Conservation (phyloP, 2,329 filamentous ascomycete genomes). For the Chrysoporthe austroafricana region DNA sequence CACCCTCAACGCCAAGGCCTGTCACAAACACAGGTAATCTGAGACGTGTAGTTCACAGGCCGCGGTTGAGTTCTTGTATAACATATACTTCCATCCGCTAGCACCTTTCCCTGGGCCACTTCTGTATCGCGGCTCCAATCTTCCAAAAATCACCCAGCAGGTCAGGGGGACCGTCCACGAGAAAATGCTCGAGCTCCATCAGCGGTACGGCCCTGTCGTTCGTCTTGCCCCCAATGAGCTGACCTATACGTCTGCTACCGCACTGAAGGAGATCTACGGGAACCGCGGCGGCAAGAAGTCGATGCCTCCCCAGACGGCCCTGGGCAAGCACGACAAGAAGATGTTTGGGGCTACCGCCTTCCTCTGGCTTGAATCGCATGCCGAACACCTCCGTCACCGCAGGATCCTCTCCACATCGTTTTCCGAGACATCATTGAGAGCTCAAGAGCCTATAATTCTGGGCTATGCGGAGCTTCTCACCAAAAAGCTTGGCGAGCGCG, state of each 20-base stretch:
- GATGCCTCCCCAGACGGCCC: conserved; percentile 28
- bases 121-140: conserved; percentile 25
- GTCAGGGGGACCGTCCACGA: conserved; percentile 25
- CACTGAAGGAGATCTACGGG: conserved; percentile 26
- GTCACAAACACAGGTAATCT: not conserved
- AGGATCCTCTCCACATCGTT: conserved; percentile 34
- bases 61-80: conserved; percentile 24
- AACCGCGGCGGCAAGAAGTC: conserved; percentile 22
- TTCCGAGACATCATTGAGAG: conserved; percentile 35
- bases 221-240: conserved; percentile 28
- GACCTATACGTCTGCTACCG: conserved; percentile 25
- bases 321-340: conserved; percentile 26
- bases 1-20: too few species aligned
- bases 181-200: conserved; percentile 26
- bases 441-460: conserved; percentile 34
- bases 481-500: conserved; percentile 29
- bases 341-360: conserved; percentile 30
- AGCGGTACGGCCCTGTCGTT: conserved; percentile 27
- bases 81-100: conserved; percentile 28
- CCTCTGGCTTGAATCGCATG: conserved; percentile 26
- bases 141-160: conserved; percentile 29
- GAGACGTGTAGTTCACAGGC: not conserved
- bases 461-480: conserved; percentile 30
- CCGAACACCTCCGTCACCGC: conserved; percentile 32
- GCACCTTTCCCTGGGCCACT: conserved; percentile 25